Evolutionary conservation across 129 eudicot species (phyloP).

Genomic region (Kitagawia praeruptora): DNA sequence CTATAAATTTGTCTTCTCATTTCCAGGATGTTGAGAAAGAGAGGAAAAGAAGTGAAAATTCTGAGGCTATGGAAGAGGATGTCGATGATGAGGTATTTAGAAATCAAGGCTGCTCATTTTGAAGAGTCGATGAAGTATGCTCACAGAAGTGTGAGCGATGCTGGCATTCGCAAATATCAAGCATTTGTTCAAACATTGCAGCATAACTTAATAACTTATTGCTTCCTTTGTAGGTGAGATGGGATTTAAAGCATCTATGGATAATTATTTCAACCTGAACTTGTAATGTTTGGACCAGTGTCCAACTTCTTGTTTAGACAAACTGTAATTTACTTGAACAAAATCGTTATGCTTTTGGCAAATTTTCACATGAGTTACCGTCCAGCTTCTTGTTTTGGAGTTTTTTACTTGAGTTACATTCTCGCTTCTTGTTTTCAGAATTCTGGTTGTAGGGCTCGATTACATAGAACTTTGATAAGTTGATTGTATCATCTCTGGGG

Average conservation of each 20-base stretch:
- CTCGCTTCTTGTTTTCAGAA: neutral
- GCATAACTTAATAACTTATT: slow-evolving; percentile 13
- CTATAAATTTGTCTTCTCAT: neutral
- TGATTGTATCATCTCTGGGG: too few relatives aligned
- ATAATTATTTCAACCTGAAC: neutral
- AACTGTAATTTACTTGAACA: neutral
- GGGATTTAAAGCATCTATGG: slow-evolving; percentile 5
- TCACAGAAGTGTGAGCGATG: slow-evolving; percentile 92
- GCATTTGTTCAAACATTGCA: slow-evolving; percentile 69
- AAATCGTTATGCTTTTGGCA: neutral
- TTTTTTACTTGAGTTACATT: neutral
- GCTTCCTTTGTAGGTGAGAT: slow-evolving; percentile 2
- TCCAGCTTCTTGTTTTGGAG: too few relatives aligned
- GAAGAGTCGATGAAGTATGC: slow-evolving; percentile 96
- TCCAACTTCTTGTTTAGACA: neutral
- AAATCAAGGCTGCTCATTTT: slow-evolving; percentile 62
- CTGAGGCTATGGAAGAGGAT: slow-evolving; percentile 79
- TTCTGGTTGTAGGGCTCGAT: neutral
- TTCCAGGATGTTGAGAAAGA: slow-evolving; percentile 68
- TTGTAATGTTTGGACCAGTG: neutral
- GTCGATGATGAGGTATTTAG: slow-evolving; percentile 57
- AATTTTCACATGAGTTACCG: too few relatives aligned
- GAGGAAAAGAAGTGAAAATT: slow-evolving; percentile 51
- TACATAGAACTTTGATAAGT: neutral
- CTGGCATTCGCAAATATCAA: slow-evolving; percentile 76